phyloP scores from a whole-genome alignment of 768 basidiomycete genomes.

The Kwoniella sp. region DNA sequence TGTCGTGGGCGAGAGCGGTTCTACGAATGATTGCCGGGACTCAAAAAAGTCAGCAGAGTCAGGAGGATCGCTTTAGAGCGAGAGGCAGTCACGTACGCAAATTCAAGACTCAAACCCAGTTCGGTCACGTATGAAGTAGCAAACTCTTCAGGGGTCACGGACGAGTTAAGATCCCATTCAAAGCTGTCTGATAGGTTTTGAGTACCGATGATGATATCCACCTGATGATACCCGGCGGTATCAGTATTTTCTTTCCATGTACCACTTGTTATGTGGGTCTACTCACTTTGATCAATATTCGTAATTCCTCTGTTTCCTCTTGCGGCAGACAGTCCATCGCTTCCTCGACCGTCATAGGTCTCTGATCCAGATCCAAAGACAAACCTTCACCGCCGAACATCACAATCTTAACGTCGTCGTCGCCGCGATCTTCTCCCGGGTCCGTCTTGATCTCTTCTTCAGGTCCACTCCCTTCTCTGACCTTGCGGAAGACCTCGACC shows the following conservation, averaged over 20 bases:
- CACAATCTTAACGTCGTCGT: constrained; percentile 23
- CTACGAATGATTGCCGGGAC: no score
- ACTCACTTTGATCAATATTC: constrained; percentile 86
- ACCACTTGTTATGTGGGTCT: constrained; percentile 1
- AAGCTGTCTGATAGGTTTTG: constrained; percentile 95
- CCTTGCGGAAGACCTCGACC: constrained; percentile 30
- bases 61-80: not conserved
- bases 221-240: constrained; percentile 59
- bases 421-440: constrained; percentile 44
- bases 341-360: constrained; percentile 61
- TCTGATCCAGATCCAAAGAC: constrained; percentile 17
- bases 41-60: no score
- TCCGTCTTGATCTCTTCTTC: constrained; percentile 36
- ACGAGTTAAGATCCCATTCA: constrained; percentile 92
- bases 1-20: constrained; percentile 91
- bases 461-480: constrained; percentile 28
- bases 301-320: constrained; percentile 75
- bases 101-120: constrained; percentile 86
- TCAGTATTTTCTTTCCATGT: constrained; percentile 14
- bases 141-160: constrained; percentile 84
- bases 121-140: constrained; percentile 84
- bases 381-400: constrained; percentile 14
- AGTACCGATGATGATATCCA: constrained; percentile 91
- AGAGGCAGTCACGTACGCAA: constrained; percentile 66
- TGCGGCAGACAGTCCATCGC: constrained; percentile 61